A percentile compares a stretch with the other conserved stretches of the same genome.
Conservation (phyloP, 2,329 filamentous ascomycete species). For the Fusarium burgessii region DNA sequence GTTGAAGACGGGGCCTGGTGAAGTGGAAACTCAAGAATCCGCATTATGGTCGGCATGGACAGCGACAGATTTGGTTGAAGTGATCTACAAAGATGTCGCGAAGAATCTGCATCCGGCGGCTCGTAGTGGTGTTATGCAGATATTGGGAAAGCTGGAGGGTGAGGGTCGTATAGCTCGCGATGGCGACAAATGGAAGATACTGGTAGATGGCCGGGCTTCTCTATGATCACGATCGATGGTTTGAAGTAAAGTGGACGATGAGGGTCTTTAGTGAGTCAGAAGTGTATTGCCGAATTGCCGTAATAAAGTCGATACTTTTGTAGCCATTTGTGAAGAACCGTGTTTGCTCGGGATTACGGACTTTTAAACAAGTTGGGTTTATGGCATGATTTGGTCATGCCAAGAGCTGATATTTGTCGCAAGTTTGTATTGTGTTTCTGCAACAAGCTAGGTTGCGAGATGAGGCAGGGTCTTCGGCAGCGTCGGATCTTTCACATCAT, state of each 20-base stretch:
- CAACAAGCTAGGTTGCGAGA: background rate
- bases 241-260: background rate
- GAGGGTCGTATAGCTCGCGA: conserved; percentile 74
- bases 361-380: background rate
- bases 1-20: conserved; percentile 56
- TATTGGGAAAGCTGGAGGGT: conserved; percentile 79
- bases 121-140: conserved; percentile 79
- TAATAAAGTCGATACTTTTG: background rate
- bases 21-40: conserved; percentile 44
- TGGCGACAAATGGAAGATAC: conserved; percentile 49
- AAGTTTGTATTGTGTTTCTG: background rate
- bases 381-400: conserved; percentile 15
- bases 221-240: conserved; percentile 26
- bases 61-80: conserved; percentile 84
- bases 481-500: conserved; percentile 15
- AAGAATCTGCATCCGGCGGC: conserved; percentile 81
- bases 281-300: background rate
- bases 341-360: background rate
- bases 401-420: conserved; percentile 14
- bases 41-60: conserved; percentile 64
- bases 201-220: conserved; percentile 37
- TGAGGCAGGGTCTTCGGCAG: conserved; percentile 11
- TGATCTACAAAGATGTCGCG: conserved; percentile 85
- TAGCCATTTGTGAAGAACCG: background rate
- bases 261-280: background rate